phyloP scores from a whole-genome alignment of 371 early-diverging fungal species.

The Apophysomyces sp. region DNA sequence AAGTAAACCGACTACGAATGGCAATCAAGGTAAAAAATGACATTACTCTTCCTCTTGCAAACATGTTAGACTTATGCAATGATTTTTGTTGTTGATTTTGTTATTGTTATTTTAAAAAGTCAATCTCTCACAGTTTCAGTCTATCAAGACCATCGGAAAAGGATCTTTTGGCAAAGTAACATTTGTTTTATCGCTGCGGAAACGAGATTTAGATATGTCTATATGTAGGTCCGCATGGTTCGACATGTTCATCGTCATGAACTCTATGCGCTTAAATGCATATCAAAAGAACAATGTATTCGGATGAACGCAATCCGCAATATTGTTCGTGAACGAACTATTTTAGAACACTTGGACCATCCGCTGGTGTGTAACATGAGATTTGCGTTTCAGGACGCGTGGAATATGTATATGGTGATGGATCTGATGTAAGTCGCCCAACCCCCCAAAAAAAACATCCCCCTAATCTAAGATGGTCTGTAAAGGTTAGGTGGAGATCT shows the following conservation, averaged over 20 bases:
- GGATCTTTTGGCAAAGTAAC: constrained; percentile 73
- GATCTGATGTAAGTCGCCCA: constrained; percentile 67
- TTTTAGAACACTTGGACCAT: constrained; percentile 71
- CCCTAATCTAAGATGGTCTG: not conserved
- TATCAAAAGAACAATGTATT: constrained; percentile 69
- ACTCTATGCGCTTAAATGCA: constrained; percentile 77
- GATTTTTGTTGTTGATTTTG: too few species aligned
- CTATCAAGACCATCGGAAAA: constrained; percentile 55
- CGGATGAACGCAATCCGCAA: constrained; percentile 64
- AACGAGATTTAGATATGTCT: too few species aligned
- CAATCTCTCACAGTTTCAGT: constrained; percentile 57
- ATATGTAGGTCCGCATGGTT: constrained; percentile 71
- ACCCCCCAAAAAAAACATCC: too few species aligned
- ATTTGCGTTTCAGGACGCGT: constrained; percentile 78
- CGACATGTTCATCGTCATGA: constrained; percentile 53
- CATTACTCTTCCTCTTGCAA: too few species aligned
- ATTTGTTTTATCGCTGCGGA: not conserved
- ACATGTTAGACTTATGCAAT: not conserved
- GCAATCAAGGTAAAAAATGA: not conserved
- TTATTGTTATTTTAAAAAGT: too few species aligned
- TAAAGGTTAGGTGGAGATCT: constrained; percentile 76
- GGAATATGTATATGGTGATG: constrained; percentile 78
- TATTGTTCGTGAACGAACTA: constrained; percentile 70
- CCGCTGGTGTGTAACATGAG: constrained; percentile 74
- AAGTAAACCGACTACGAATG: constrained; percentile 11